phyloP scores from a whole-genome alignment of 768 basidiomycete species.

The Zangia roseola region DNA sequence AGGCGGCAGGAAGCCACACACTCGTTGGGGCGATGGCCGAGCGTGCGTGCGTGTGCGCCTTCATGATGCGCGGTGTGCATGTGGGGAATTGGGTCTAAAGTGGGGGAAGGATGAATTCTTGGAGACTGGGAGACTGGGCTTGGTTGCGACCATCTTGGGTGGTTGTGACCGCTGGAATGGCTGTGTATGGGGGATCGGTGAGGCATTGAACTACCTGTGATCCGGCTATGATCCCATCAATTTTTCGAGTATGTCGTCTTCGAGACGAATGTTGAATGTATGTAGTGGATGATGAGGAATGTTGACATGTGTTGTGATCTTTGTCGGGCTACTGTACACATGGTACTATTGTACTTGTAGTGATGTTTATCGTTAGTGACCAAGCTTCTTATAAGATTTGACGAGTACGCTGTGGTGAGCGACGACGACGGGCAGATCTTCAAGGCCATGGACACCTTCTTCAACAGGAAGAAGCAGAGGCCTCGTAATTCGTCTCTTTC shows the following conservation, averaged over 20 bases:
- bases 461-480: conserved; percentile 58
- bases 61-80: conserved; percentile 24
- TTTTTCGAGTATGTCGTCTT: conserved; percentile 31
- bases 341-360: not conserved
- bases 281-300: conserved; percentile 1
- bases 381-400: conserved; percentile 1
- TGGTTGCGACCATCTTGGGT: conserved; percentile 15
- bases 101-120: conserved; percentile 42
- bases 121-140: conserved; percentile 38
- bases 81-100: conserved; percentile 23
- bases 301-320: conserved; percentile 27
- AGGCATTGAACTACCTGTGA: conserved; percentile 30
- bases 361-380: conserved; percentile 8
- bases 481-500: conserved; percentile 65
- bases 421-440: conserved; percentile 13
- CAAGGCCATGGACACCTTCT: conserved; percentile 58
- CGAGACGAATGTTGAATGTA: conserved; percentile 13
- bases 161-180: conserved; percentile 20
- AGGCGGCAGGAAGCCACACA: conserved; percentile 28
- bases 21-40: conserved; percentile 37
- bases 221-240: conserved; percentile 24
- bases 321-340: not conserved
- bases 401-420: conserved; percentile 9
- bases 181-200: conserved; percentile 24
- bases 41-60: conserved; percentile 33